Evolutionary conservation across 1,139 yeast genomes (phyloP).

Genomic region (Scheffersomyces quercinus): DNA sequence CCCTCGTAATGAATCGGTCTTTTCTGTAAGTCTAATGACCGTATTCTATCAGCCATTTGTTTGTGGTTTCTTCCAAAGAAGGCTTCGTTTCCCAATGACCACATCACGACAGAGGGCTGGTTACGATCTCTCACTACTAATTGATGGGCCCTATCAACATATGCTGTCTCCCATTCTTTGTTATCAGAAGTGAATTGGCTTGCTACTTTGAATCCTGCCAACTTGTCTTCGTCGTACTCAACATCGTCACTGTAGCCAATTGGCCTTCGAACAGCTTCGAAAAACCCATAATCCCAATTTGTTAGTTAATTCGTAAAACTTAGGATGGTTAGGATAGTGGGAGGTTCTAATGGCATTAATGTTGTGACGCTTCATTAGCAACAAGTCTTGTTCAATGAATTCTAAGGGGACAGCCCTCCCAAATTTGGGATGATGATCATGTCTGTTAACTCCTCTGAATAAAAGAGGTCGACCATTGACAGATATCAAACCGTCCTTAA

Average conservation of each 20-base stretch:
- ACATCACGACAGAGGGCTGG: slow-evolving; percentile 32
- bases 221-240: slow-evolving; percentile 8
- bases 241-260: slow-evolving; percentile 9
- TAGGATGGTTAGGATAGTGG: slow-evolving; percentile 29
- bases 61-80: slow-evolving; percentile 32
- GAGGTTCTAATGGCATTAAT: slow-evolving; percentile 35
- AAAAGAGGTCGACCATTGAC: slow-evolving; percentile 28
- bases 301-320: slow-evolving; percentile 19
- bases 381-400: slow-evolving; percentile 26
- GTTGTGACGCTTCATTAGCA: slow-evolving; percentile 31
- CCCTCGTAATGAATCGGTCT: slow-evolving; percentile 34
- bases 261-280: slow-evolving; percentile 15
- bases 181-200: slow-evolving; percentile 26
- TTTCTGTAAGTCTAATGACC: slow-evolving; percentile 17
- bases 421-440: slow-evolving; percentile 28
- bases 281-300: slow-evolving; percentile 31
- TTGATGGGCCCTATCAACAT: slow-evolving; percentile 31
- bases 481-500: slow-evolving; percentile 22
- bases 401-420: slow-evolving; percentile 35
- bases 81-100: slow-evolving; percentile 40
- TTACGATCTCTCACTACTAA: slow-evolving; percentile 30
- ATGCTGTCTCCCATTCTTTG: slow-evolving; percentile 28
- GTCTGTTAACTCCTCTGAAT: slow-evolving; percentile 32
- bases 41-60: slow-evolving; percentile 24
- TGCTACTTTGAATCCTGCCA: slow-evolving; percentile 10